phyloP scores from a whole-genome alignment of 106 monocot genomes.

The Acorus calamus region DNA sequence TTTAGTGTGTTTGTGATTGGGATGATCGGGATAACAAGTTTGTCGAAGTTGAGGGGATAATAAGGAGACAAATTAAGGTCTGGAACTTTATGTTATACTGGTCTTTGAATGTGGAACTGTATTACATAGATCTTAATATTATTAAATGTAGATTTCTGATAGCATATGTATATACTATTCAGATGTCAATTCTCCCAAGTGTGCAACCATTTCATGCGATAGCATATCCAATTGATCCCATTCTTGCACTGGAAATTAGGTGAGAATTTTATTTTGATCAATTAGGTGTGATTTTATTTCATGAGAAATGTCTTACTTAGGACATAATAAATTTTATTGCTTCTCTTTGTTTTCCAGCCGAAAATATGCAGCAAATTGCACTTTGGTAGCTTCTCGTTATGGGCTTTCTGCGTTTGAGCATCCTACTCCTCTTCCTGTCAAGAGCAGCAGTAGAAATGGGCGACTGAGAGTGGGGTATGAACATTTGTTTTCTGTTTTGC shows the following conservation, averaged over 20 bases:
- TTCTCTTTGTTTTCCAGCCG: conserved; percentile 31
- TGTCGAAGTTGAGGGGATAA: conserved; percentile 81
- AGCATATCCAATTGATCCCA: conserved; percentile 89
- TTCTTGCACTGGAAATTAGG: conserved; percentile 95
- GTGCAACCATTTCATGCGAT: conserved; percentile 99
- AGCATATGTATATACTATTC: background rate
- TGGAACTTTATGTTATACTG: background rate
- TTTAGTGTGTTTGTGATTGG: conserved; percentile 93
- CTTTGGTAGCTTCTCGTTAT: conserved; percentile 81
- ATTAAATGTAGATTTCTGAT: conserved; percentile 2
- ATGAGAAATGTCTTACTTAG: background rate
- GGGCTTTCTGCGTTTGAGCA: conserved; percentile 61
- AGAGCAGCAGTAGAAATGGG: conserved; percentile 42
- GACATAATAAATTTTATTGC: background rate
- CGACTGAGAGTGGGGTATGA: conserved; percentile 83
- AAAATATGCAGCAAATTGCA: conserved; percentile 90
- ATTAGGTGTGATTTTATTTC: too few relatives aligned
- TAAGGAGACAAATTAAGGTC: conserved; percentile 92
- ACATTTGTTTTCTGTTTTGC: background rate
- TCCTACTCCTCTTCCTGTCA: conserved; percentile 58
- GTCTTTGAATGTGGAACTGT: background rate
- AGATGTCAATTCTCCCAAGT: conserved; percentile 81
- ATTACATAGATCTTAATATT: background rate
- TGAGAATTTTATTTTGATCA: conserved; percentile 5
- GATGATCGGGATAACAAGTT: conserved; percentile 73